A percentile compares a stretch with the other conserved stretches of the same genome.
Conservation (phyloP, 208 protist species). For the Leishmania lainsoni region DNA sequence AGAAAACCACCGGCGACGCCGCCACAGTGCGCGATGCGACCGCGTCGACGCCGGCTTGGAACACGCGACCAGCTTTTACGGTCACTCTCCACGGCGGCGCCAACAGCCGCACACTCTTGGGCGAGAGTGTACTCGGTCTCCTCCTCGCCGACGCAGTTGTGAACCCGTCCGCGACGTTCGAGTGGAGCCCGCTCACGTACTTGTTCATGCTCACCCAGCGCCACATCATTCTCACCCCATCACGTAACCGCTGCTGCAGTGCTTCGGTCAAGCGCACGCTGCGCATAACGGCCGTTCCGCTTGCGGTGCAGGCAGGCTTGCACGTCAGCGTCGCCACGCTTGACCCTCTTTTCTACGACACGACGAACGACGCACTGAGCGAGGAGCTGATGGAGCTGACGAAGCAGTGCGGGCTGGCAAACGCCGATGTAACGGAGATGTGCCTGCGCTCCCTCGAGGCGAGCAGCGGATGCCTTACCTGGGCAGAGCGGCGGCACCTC, state of each 20-base stretch:
- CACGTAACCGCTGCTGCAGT: slow-evolving; percentile 85
- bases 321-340: slow-evolving; percentile 96
- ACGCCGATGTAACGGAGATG: slow-evolving; percentile 71
- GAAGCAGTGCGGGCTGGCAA: slow-evolving; percentile 48
- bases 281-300: slow-evolving; percentile 81
- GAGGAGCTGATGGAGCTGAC: slow-evolving; percentile 63
- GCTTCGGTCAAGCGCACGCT: slow-evolving; percentile 61
- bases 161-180: slow-evolving; percentile 93
- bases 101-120: slow-evolving; percentile 78
- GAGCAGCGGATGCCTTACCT: slow-evolving; percentile 22
- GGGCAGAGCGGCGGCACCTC: slow-evolving; percentile 26
- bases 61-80: slow-evolving; percentile 41
- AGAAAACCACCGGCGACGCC: not conserved
- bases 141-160: slow-evolving; percentile 94
- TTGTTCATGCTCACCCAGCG: slow-evolving; percentile 98
- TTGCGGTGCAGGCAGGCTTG: slow-evolving; percentile 92
- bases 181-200: slow-evolving; percentile 95
- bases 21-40: not conserved
- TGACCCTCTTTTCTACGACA: slow-evolving; percentile 93
- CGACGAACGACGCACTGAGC: slow-evolving; percentile 59
- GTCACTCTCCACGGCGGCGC: slow-evolving; percentile 56
- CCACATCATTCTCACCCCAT: slow-evolving; percentile 95
- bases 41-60: not conserved
- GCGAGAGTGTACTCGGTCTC: slow-evolving; percentile 91
- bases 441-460: slow-evolving; percentile 50